A percentile compares a stretch with the other conserved stretches of the same genome.
Evolutionary conservation across 208 protist species (phyloP).

Genomic region (Trypanosoma caninum): DNA sequence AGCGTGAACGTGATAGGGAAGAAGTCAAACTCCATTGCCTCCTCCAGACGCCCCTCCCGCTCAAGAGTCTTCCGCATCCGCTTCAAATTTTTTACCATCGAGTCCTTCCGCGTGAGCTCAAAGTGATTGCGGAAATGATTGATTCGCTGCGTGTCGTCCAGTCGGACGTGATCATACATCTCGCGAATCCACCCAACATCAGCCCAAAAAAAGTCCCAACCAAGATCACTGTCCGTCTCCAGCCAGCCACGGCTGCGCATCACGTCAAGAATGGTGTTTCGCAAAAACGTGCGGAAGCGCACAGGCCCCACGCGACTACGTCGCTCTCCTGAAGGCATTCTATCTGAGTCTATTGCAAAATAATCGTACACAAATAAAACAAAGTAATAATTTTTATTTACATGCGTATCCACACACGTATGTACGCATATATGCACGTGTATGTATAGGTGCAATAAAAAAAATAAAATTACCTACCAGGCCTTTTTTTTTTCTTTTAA

Average conservation of each 20-base stretch:
- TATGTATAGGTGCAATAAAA: too few relatives aligned
- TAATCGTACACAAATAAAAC: too few relatives aligned
- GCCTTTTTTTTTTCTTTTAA: too few relatives aligned
- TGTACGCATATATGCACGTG: too few relatives aligned
- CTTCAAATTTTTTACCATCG: slow-evolving; percentile 96
- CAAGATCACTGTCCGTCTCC: slow-evolving; percentile 87
- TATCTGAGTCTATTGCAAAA: too few relatives aligned
- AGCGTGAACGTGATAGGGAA: slow-evolving; percentile 94
- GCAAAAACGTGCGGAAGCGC: slow-evolving; percentile 82
- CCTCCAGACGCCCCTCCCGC: slow-evolving; percentile 76
- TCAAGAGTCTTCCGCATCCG: slow-evolving; percentile 86
- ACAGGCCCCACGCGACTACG: slow-evolving; percentile 55
- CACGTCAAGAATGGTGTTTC: slow-evolving; percentile 90
- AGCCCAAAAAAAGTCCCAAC: slow-evolving; percentile 94
- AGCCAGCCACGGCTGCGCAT: slow-evolving; percentile 92
- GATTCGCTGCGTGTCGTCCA: slow-evolving; percentile 85
- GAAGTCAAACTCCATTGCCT: slow-evolving; percentile 91
- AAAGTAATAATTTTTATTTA: too few relatives aligned
- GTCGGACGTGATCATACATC: slow-evolving; percentile 82
- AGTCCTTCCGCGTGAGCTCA: slow-evolving; percentile 95
- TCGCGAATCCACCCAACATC: slow-evolving; percentile 93
- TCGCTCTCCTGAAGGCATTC: slow-evolving; percentile 25
- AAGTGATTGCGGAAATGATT: slow-evolving; percentile 97
- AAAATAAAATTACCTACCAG: too few relatives aligned
- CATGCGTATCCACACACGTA: too few relatives aligned